phyloP scores from a whole-genome alignment of 2,329 filamentous ascomycete species.

The Phialemonium atrogriseum region DNA sequence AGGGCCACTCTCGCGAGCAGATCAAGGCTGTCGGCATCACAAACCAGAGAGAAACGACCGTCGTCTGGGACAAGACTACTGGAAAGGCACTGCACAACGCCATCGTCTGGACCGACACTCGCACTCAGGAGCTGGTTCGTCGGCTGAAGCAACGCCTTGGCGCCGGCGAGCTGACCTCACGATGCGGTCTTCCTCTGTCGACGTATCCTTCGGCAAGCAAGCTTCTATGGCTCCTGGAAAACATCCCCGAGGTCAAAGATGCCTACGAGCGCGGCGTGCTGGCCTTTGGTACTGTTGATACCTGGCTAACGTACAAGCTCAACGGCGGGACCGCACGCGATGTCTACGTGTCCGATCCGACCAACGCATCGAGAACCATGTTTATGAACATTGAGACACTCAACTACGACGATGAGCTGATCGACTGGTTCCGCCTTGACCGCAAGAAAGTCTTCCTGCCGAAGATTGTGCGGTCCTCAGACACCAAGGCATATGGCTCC shows the following conservation, averaged over 20 bases:
- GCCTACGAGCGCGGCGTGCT: constrained; percentile 65
- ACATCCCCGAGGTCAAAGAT: constrained; percentile 56
- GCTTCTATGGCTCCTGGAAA: constrained; percentile 67
- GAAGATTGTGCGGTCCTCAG: constrained; percentile 69
- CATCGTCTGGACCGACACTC: constrained; percentile 81
- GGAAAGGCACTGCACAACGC: constrained; percentile 73
- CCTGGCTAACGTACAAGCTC: constrained; percentile 73
- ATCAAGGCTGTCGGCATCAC: constrained; percentile 74
- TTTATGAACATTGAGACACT: constrained; percentile 76
- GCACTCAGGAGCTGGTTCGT: constrained; percentile 62
- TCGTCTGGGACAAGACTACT: constrained; percentile 71
- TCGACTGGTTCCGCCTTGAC: constrained; percentile 70
- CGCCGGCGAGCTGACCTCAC: constrained; percentile 55
- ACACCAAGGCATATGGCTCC: constrained; percentile 58
- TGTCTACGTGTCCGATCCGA: constrained; percentile 67
- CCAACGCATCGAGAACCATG: constrained; percentile 81
- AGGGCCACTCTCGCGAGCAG: constrained; percentile 57
- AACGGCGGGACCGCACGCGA: constrained; percentile 60
- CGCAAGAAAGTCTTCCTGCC: constrained; percentile 61
- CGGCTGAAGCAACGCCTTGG: constrained; percentile 61
- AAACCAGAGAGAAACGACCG: constrained; percentile 75
- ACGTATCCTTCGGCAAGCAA: constrained; percentile 77
- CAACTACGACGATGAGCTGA: constrained; percentile 63
- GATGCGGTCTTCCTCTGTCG: constrained; percentile 71
- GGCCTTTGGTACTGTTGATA: constrained; percentile 73